Conservation (phyloP, 352 stramenopile species). For the Elongisporangium anandrum region DNA sequence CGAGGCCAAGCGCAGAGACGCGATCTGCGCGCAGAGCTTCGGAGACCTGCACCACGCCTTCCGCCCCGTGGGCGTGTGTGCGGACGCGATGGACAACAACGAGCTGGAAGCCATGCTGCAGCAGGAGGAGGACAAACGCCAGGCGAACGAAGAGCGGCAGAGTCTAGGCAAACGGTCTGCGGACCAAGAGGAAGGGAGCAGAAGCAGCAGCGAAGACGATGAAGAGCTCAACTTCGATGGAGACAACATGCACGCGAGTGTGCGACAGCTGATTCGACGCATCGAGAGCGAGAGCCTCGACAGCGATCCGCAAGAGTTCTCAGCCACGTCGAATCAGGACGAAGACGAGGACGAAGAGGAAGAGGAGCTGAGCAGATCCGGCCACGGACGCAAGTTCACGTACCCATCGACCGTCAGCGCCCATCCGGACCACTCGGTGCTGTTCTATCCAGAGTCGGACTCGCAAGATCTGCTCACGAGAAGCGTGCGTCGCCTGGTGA, state of each 20-base stretch:
- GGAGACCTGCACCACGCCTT: neutral
- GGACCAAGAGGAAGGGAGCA: neutral
- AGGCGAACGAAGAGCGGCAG: neutral
- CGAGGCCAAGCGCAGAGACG: neutral
- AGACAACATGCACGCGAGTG: conserved; percentile 33
- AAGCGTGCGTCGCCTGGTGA: conserved; percentile 71
- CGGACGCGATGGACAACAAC: neutral
- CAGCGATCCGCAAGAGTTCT: conserved; percentile 11
- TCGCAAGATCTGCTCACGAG: conserved; percentile 65
- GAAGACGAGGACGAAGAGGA: conserved; percentile 15
- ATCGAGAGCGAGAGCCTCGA: conserved; percentile 44
- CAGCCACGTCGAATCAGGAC: conserved; percentile 33
- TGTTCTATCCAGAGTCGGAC: conserved; percentile 6
- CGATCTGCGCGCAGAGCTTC: neutral
- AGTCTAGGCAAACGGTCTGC: neutral
- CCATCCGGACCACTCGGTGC: neutral
- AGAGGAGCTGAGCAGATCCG: conserved; percentile 12
- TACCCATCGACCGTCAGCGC: neutral
- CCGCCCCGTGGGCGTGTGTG: neutral
- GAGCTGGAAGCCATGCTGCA: neutral
- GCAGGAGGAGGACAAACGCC: conserved; percentile 4
- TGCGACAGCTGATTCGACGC: conserved; percentile 40
- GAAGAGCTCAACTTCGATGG: conserved; percentile 42
- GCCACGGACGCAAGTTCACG: conserved; percentile 6
- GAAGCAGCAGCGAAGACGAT: conserved; percentile 3